A percentile compares a stretch with the other conserved stretches of the same genome.
Conservation (phyloP, 2,329 filamentous ascomycete species). For the Fusarium verrucosum region DNA sequence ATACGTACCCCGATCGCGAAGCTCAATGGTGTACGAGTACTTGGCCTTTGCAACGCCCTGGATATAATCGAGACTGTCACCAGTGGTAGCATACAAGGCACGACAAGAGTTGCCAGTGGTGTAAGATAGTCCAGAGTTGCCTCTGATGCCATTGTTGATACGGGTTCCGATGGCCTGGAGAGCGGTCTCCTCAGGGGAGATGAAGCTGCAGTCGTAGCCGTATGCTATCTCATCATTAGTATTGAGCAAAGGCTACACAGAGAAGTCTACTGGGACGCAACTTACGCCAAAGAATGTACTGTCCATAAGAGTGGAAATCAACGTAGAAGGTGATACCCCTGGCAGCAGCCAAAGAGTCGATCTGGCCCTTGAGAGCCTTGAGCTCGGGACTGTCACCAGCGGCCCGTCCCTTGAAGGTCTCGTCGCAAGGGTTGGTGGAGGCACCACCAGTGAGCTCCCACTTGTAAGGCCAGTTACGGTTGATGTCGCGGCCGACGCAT, state of each 20-base stretch:
- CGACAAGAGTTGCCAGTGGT: slow-evolving; percentile 62
- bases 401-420: slow-evolving; percentile 58
- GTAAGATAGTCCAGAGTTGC: slow-evolving; percentile 24
- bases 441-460: slow-evolving; percentile 62
- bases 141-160: slow-evolving; percentile 16
- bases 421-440: slow-evolving; percentile 61
- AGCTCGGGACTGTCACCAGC: slow-evolving; percentile 62
- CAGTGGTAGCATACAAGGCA: slow-evolving; percentile 67
- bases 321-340: slow-evolving; percentile 67
- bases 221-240: slow-evolving; percentile 59
- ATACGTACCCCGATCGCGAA: slow-evolving; percentile 48
- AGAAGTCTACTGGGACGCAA: slow-evolving; percentile 61
- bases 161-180: slow-evolving; percentile 20
- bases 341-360: slow-evolving; percentile 43
- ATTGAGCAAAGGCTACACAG: slow-evolving; percentile 55
- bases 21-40: slow-evolving; percentile 54
- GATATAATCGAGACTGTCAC: slow-evolving; percentile 57
- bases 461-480: slow-evolving; percentile 67
- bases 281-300: slow-evolving; percentile 67
- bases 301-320: slow-evolving; percentile 72
- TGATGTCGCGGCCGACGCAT: slow-evolving; percentile 64
- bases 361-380: slow-evolving; percentile 53
- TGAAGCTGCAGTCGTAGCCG: slow-evolving; percentile 26
- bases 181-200: slow-evolving; percentile 23
- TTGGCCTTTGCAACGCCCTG: slow-evolving; percentile 54